Evolutionary conservation across 1,284 basidiomycete genomes (phyloP).

Genomic region (Cerrena zonata): DNA sequence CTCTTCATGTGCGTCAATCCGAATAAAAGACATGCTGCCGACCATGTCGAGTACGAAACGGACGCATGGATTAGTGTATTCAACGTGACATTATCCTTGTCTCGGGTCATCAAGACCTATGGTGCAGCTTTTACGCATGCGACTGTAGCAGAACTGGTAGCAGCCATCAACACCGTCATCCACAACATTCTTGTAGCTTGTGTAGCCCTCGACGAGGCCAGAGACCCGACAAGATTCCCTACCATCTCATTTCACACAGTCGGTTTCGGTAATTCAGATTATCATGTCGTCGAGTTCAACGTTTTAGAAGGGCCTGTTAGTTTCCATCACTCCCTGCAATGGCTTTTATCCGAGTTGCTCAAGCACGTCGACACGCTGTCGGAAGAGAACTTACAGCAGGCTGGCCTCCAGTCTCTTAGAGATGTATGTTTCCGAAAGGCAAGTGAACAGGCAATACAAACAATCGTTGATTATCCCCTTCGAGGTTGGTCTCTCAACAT

Average conservation of each 20-base stretch:
- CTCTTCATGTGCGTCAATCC: conserved; percentile 90
- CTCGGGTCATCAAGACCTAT: conserved; percentile 81
- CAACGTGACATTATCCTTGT: conserved; percentile 83
- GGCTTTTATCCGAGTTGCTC: conserved; percentile 86
- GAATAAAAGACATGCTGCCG: conserved; percentile 74
- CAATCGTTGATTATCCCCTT: conserved; percentile 80
- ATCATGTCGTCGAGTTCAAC: conserved; percentile 68
- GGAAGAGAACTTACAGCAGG: conserved; percentile 45
- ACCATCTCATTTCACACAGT: conserved; percentile 60
- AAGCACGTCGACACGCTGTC: conserved; percentile 71
- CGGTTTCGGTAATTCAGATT: conserved; percentile 54
- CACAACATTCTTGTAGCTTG: conserved; percentile 72
- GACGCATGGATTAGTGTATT: conserved; percentile 93
- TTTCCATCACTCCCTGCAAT: conserved; percentile 93
- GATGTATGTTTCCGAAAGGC: conserved; percentile 56
- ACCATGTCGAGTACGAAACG: conserved; percentile 89
- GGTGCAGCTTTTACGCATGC: conserved; percentile 73
- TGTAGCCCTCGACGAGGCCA: conserved; percentile 54
- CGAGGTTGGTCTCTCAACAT: conserved; percentile 52
- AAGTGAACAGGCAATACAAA: conserved; percentile 59
- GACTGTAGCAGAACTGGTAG: conserved; percentile 53
- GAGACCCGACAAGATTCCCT: conserved; percentile 62
- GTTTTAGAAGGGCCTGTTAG: conserved; percentile 80
- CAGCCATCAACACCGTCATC: conserved; percentile 66
- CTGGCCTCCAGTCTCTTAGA: conserved; percentile 51